Evolutionary conservation across 2,329 filamentous ascomycete species (phyloP).

Genomic region (Sporothrix variecibatus): DNA sequence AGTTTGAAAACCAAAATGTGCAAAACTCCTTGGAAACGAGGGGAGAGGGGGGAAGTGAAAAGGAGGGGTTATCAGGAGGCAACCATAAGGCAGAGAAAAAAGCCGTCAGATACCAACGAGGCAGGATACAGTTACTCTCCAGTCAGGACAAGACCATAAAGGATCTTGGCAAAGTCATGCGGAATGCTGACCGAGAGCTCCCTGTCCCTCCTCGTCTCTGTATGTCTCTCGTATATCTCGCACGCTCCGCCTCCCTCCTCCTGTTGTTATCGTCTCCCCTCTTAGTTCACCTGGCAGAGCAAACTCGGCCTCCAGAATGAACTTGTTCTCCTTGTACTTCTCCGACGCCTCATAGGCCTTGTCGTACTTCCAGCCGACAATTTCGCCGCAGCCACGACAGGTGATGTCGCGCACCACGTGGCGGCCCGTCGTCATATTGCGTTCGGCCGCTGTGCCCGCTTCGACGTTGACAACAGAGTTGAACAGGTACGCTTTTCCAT

Average conservation of each 20-base stretch:
- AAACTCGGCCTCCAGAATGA: conserved; percentile 93
- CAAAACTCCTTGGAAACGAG: not conserved
- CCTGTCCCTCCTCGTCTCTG: not conserved
- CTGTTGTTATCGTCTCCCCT: conserved; percentile 6
- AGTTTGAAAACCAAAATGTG: not conserved
- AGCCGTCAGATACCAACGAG: not conserved
- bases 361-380: conserved; percentile 98
- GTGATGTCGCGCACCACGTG: conserved; percentile 92
- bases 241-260: not conserved
- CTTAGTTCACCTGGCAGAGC: conserved; percentile 71
- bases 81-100: not conserved
- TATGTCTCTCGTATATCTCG: not conserved
- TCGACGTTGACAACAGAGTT: conserved; percentile 90
- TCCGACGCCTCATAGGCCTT: conserved; percentile 89
- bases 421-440: conserved; percentile 95
- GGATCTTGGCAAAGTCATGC: not conserved
- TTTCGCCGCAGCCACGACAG: conserved; percentile 87
- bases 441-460: conserved; percentile 80
- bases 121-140: not conserved
- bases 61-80: not conserved
- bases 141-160: not conserved
- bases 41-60: not conserved
- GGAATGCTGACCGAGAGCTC: not conserved
- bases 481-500: conserved; percentile 97
- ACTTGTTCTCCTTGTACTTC: conserved; percentile 99